These are phyloP conservation scores for Bertia moriformis DNA, from an alignment of 2,329 filamentous ascomycete genomes.

Conservation along the genomic window DNA sequence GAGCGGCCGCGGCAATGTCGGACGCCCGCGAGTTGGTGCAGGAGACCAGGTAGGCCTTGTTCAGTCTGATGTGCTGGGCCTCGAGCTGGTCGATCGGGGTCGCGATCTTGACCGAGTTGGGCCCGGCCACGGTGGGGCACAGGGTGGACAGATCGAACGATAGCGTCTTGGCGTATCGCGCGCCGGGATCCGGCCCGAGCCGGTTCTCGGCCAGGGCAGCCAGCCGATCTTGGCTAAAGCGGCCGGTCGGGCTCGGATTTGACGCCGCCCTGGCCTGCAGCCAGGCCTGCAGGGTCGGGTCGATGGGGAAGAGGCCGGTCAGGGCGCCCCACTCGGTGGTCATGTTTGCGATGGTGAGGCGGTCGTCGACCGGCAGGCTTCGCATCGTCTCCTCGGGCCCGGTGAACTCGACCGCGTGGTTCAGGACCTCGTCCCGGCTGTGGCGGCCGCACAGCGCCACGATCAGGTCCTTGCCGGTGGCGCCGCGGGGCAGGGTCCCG, in stretches of 20 bases:
- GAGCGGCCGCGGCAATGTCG: constrained; percentile 68
- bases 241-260: constrained; percentile 29
- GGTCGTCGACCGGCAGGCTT: constrained; percentile 57
- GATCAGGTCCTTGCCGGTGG: constrained; percentile 89
- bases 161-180: constrained; percentile 68
- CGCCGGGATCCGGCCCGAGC: constrained; percentile 58
- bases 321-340: constrained; percentile 69
- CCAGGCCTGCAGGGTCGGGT: constrained; percentile 59
- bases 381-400: constrained; percentile 65
- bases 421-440: constrained; percentile 74
- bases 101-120: constrained; percentile 79
- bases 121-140: constrained; percentile 71
- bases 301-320: constrained; percentile 66
- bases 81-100: constrained; percentile 66
- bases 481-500: constrained; percentile 61
- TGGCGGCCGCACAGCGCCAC: constrained; percentile 77
- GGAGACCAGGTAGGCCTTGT: constrained; percentile 77
- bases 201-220: constrained; percentile 58
- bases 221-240: constrained; percentile 59
- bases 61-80: constrained; percentile 56
- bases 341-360: constrained; percentile 69
- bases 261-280: constrained; percentile 64
- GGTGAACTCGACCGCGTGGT: constrained; percentile 79
- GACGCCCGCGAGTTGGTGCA: constrained; percentile 79
- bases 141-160: constrained; percentile 73